Evolutionary conservation across 2,329 filamentous ascomycete genomes (phyloP).

Genomic region (Dendrostoma leiphaemia): DNA sequence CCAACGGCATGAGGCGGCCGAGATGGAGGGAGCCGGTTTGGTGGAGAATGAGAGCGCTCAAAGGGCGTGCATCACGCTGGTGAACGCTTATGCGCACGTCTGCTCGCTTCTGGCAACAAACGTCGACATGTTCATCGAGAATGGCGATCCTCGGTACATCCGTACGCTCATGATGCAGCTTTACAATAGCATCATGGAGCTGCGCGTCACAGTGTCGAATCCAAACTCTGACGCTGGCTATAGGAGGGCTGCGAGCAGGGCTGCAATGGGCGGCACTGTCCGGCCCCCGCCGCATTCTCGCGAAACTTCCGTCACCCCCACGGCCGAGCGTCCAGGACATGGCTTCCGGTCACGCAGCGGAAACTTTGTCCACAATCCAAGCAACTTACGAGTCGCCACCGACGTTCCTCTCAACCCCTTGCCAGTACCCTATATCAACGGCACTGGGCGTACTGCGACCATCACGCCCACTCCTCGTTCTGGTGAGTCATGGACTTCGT

Average conservation of each 20-base stretch:
- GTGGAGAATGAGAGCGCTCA: constrained; percentile 64
- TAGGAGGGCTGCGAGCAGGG: constrained; percentile 24
- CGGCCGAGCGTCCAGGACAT: constrained; percentile 43
- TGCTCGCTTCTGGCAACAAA: constrained; percentile 60
- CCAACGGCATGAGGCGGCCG: constrained; percentile 56
- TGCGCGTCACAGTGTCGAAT: constrained; percentile 52
- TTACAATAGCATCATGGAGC: constrained; percentile 67
- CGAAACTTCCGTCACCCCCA: constrained; percentile 54
- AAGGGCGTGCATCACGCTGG: constrained; percentile 60
- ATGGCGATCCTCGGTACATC: constrained; percentile 65
- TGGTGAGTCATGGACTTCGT: constrained; percentile 71
- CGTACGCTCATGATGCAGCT: constrained; percentile 61
- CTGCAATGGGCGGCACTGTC: constrained; percentile 44
- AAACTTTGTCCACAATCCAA: constrained; percentile 45
- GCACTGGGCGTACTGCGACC: constrained; percentile 48
- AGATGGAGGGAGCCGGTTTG: constrained; percentile 46
- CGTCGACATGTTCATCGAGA: constrained; percentile 62
- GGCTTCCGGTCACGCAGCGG: constrained; percentile 36
- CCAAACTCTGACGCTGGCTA: constrained; percentile 28
- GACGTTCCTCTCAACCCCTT: constrained; percentile 39
- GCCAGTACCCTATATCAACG: constrained; percentile 43
- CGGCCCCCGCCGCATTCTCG: constrained; percentile 42
- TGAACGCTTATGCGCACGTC: constrained; percentile 64
- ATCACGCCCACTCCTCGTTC: constrained; percentile 72
- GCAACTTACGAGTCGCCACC: constrained; percentile 56